Base-by-base conservation (phyloP, 495 filamentous ascomycete genomes). In the Aspergillus kassunensis region DNA sequence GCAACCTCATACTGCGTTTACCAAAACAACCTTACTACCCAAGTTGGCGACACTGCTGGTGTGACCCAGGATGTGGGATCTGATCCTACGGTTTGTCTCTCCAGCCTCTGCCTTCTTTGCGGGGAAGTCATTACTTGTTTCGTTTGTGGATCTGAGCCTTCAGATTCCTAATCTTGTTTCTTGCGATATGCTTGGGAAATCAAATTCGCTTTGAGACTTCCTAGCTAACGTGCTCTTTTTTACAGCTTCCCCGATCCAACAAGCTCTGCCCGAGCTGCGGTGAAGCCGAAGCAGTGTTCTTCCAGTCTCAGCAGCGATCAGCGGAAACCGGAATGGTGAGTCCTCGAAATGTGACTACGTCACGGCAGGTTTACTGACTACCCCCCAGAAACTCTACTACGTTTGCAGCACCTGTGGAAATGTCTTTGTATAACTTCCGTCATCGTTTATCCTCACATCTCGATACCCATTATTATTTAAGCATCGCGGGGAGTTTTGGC, bases 281-380 rank as follows among this genome's bases (percentile, higher is more conserved):
- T 36, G 86, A 95, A 64, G 81, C 79, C 44, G 89, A 97, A 69
- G 88, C 89, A 1, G 95, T 98, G 37, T 98, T 95, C 71, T 98
- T 97, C 77, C 93, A 98, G 74, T 96, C 90, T 34, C 93, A 97
- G 66, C 91, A 97, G 74, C 85, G 95, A 62, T 95, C 86, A 44
- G 87, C 90, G 12, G 91, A 97, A 67, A 98, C 95, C 8, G 95
- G 95, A 69, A 98, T 98, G 93, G 93, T 97, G 64, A 80, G 86
- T 35, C 24, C 30, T 31, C 46, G 27, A 24, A 18, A 21, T 6
- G 37, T 54, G 36, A 24, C 20, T 21, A 44, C 46, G 11, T 27
- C 8, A 40, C 11, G 18, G 16, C 24, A 7, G 9, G 49, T 25
- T 44, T 46, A 49, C 52, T 25, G 27, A 15, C 43, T 20, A 43